phyloP scores from a whole-genome alignment of 192 early-diverging fungal species.

The Paraglomus occultum region DNA sequence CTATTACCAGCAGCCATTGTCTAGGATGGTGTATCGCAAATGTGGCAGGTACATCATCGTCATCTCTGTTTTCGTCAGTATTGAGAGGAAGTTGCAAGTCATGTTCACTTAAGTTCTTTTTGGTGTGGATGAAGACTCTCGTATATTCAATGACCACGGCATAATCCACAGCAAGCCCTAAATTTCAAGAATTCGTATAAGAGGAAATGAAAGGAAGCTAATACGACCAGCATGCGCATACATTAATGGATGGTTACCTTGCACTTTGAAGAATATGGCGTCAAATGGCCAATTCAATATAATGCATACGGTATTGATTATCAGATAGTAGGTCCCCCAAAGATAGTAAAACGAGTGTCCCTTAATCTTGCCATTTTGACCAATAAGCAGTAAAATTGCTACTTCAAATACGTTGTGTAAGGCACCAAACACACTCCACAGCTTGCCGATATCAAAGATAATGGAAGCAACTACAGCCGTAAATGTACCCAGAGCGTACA shows the following conservation, averaged over 20 bases:
- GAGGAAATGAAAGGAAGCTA: too few species aligned
- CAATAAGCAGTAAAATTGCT: constrained; percentile 15
- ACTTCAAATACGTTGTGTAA: constrained; percentile 35
- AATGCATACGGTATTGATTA: constrained; percentile 24
- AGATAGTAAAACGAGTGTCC: not conserved
- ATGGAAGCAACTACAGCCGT: constrained; percentile 12
- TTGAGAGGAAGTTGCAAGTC: not conserved
- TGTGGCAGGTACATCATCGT: not conserved
- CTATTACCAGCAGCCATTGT: constrained; percentile 14
- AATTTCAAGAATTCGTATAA: constrained; percentile 14
- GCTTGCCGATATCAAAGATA: constrained; percentile 27
- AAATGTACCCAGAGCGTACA: constrained; percentile 21
- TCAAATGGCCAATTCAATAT: constrained; percentile 36
- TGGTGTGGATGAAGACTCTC: constrained; percentile 33
- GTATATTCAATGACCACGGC: constrained; percentile 26
- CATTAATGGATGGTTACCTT: constrained; percentile 35
- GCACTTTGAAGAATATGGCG: constrained; percentile 39
- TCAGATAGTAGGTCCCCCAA: constrained; percentile 7
- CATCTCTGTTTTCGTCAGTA: constrained; percentile 21
- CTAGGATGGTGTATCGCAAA: constrained; percentile 14
- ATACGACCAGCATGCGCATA: too few species aligned
- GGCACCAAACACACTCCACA: constrained; percentile 29
- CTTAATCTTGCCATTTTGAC: constrained; percentile 18
- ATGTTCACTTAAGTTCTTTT: constrained; percentile 2
- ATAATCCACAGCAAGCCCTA: constrained; percentile 27